Evolutionary conservation across 179 eudicot species (phyloP), one percentile per base, ranked within the genome.

Genomic region (Nepenthes alata): DNA sequence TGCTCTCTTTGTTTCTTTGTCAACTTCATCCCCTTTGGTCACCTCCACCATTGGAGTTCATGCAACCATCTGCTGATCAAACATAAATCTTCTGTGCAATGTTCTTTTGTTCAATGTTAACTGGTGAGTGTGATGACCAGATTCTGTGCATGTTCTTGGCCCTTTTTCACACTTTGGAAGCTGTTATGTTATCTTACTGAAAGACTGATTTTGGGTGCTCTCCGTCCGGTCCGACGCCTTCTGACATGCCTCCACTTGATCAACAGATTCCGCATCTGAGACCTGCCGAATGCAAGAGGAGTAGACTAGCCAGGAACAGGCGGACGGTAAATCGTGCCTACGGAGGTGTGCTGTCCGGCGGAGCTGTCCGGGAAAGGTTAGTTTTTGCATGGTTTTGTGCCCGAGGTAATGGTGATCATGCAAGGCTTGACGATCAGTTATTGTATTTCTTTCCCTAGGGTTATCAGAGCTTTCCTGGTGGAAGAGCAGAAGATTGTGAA

Each of bases 241-340:
- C 16, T 14, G 10, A 14, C 51, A 15, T 59, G 6, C 16, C 6
- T n/a, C 2, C 7, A n/a, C n/a, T 10, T 47, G 49, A 3, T 61
- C 14, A 54, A 57, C 74, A 91, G 97, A 91, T 91, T 80, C 97
- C 97, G 44, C 97, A 88, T 65, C 63, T 90, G 83, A 90, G 97
- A 71, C 94, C 96, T 54, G 75, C 96, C 16, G 88, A 91, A 63
- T 91, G 88, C 68, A 91, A 82, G 83, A 85, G 97, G 70, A 81
- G 88, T 44, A 80, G 96, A 70, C 64, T 91, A 53, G 62, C 97
- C 39, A 83, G 97, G 77, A 91, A 85, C 80, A 72, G 94, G 63
- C 85, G 97, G 67, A 88, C 97, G 34, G 96, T 88, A 47, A 91
- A 91, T 74, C 96, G 97, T 72, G 80, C 96, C 11, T 91, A 91